Base-by-base conservation (phyloP, 495 filamentous ascomycete species). In the Penicillium cosmopolitanum region DNA sequence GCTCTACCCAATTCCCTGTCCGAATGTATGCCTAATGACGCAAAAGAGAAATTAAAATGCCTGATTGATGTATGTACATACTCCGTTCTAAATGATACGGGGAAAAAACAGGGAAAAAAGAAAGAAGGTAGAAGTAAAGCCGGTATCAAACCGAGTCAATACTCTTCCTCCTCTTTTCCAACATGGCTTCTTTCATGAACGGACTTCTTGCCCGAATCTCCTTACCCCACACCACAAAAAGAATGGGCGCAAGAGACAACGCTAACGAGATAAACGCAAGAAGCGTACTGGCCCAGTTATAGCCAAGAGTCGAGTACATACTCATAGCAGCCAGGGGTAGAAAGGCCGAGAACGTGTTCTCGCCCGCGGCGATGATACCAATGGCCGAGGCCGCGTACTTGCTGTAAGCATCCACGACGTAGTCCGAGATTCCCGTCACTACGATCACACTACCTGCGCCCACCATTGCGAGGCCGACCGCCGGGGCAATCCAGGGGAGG, bases 221-320 rank as follows among this genome's bases (percentile, higher is more conserved):
- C 50, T 64, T 63, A 11, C 71, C 71, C 42, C 65, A 70, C 44
- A 68, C 63, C 12, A 73, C 50, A 50, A 73, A 57, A 28, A 71
- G 50, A n/a, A 74, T 58, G 1, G 76, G 76, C 23, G 67, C 67
- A 36, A 73, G 48, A 28, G 65, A 70, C 18, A 80, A 55, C 18
- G 53, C 60, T 33, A 78, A 44, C 8, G 71, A 64, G 11, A 80
- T 61, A 46, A 79, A 77, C 18, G 60, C 78, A 33, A 80, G 61
- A 16, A 81, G 38, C 2, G 68, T 73, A 53, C 73, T 77, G 11
- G 78, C 78, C 78, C 78, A 81, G 46, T 76, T 66, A 55, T 76
- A 73, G 6, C 77, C 77, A 7, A 80, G 58, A 3, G 63, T 68
- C 0, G 58, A 62, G 58, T 81, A 81, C 74, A 81, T 77, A 40